phyloP scores from a whole-genome alignment of 2,329 filamentous ascomycete genomes.

The Scopulariopsis brevicaulis region DNA sequence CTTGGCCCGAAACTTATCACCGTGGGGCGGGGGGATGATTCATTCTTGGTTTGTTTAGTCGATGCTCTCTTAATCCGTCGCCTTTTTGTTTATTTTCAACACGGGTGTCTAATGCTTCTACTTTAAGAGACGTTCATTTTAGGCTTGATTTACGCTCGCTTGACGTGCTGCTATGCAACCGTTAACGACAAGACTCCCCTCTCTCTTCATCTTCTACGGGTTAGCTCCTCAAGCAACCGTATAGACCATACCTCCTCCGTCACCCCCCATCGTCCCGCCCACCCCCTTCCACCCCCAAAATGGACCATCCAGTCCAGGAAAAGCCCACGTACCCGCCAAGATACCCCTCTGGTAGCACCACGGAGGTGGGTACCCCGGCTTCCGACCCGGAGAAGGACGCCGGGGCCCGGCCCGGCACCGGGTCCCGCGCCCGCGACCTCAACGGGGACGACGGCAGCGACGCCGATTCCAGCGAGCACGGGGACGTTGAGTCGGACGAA shows the following conservation, averaged over 20 bases:
- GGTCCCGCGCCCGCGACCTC: neutral
- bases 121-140: neutral
- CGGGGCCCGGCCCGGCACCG: neutral
- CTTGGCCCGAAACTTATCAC: too few relatives aligned
- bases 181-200: neutral
- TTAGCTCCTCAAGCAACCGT: neutral
- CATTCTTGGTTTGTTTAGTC: too few relatives aligned
- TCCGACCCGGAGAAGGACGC: conserved; percentile 3
- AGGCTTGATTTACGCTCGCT: neutral
- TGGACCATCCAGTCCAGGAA: conserved; percentile 1
- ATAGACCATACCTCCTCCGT: neutral
- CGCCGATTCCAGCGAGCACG: neutral
- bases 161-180: neutral
- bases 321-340: neutral
- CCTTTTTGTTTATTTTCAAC: neutral
- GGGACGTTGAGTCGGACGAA: conserved; percentile 4
- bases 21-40: too few relatives aligned
- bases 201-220: neutral
- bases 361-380: neutral
- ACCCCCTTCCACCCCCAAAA: neutral
- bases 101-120: neutral
- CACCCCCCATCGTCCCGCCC: neutral
- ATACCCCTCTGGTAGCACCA: neutral
- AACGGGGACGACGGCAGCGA: neutral
- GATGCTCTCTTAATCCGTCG: too few relatives aligned